phyloP scores from a whole-genome alignment of 2,329 filamentous ascomycete species.

The Aschersonia sp. region DNA sequence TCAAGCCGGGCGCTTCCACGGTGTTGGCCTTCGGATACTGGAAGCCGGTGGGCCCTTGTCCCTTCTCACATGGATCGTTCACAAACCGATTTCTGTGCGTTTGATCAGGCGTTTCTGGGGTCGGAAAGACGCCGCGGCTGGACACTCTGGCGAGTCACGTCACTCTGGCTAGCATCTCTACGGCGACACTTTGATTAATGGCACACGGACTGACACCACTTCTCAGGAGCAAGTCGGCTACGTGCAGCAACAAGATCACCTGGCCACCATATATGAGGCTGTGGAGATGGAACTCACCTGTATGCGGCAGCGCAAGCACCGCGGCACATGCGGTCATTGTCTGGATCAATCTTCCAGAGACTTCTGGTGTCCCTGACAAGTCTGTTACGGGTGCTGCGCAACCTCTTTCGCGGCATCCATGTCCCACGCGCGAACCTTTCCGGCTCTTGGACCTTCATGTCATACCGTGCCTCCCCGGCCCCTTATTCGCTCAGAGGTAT shows the following conservation, averaged over 20 bases:
- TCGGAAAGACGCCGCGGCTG: constrained; percentile 49
- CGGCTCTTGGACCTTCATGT: not conserved
- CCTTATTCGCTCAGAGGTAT: not conserved
- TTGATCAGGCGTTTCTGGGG: not conserved
- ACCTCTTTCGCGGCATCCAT: not conserved
- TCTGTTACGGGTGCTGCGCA: not conserved
- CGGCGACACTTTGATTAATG: constrained; percentile 60
- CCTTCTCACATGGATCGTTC: not conserved
- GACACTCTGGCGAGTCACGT: constrained; percentile 50
- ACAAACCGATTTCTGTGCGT: not conserved
- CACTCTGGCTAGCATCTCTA: constrained; percentile 55
- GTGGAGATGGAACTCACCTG: not conserved
- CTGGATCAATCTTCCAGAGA: not conserved
- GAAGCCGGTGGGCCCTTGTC: not conserved
- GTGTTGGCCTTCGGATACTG: too few relatives aligned
- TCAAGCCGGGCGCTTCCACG: not conserved
- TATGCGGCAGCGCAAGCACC: constrained; percentile 13
- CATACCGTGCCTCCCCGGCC: not conserved
- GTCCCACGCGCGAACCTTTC: not conserved
- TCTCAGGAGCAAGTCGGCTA: constrained; percentile 63
- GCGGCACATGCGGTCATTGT: not conserved
- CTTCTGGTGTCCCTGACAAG: not conserved
- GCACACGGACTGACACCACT: constrained; percentile 47
- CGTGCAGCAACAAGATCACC: constrained; percentile 51
- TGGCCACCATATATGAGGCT: constrained; percentile 24